Evolutionary conservation across 108 stramenopile species (phyloP).

Genomic region (Epipyxis sp.): DNA sequence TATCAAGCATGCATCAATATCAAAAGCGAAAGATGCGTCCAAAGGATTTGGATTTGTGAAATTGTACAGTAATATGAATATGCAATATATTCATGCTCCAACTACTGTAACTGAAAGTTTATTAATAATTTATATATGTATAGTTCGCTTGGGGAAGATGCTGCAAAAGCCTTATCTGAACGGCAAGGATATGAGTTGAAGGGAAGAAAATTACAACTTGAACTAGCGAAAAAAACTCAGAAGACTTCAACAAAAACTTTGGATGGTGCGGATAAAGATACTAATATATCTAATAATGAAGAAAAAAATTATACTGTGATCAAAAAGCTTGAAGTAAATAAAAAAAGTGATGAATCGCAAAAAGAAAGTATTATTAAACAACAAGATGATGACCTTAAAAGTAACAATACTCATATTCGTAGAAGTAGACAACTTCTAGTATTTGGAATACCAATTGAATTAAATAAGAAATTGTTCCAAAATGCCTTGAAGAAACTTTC

Average conservation of each 20-base stretch:
- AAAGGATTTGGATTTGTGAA: slow-evolving; percentile 30
- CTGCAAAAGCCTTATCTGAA: neutral
- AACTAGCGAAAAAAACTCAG: neutral
- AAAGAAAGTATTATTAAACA: neutral
- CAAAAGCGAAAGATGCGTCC: neutral
- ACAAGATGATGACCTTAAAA: neutral
- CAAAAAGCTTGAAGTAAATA: neutral
- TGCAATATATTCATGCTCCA: neutral
- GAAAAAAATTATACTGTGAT: neutral
- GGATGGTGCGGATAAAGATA: no score
- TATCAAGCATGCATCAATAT: slow-evolving; percentile 5
- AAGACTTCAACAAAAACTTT: neutral
- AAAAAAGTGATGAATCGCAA: neutral
- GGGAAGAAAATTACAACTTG: slow-evolving; percentile 1
- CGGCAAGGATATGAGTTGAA: slow-evolving; percentile 10
- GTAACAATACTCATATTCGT: neutral
- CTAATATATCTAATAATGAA: neutral
- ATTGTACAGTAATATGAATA: neutral
- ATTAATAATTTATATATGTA: neutral
- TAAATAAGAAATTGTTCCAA: slow-evolving; percentile 22
- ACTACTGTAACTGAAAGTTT: neutral
- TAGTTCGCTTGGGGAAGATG: slow-evolving; percentile 27
- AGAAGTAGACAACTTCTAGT: slow-evolving; percentile 4
- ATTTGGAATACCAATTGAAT: slow-evolving; percentile 1
- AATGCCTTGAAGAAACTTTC: neutral